Base-by-base conservation (phyloP, 441 rosid species). In the Croton laevigatus region DNA sequence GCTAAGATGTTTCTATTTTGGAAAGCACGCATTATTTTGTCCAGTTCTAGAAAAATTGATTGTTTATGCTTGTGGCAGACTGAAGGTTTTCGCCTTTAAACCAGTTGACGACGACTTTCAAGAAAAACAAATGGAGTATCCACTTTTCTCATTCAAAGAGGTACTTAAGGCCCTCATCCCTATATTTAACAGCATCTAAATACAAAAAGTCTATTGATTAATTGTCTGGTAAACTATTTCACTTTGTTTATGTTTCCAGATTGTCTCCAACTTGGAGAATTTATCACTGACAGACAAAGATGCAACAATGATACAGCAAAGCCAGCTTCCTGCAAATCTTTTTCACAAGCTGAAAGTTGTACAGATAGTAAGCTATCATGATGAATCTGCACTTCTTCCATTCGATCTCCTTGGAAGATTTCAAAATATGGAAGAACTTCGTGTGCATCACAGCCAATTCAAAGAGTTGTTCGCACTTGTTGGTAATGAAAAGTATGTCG, bases 371-470 rank as follows among this genome's bases (percentile, higher is more conserved):
- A 63, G 79, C 58, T 78, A 62, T 44, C 67, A 59, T 58, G 63
- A 48, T 27, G 71, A 68, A 19, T 59, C 71, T 11, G 60, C 9
- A 27, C 51, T 38, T 62, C 49, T 65, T 9, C 83, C 80, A 1
- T 45, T 61, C 11, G 45, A 60, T 53, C 65, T 76, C 61, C 69
- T 80, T 66, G 57, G 67, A 8, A 76, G 51, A n/a, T 68, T 80
- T 10, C 46, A 20, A 10, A 52, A 58, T 23, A 57, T 76, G 17
- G 69, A 80, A 61, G 63, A 49, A 22, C 69, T 80, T 58, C 0
- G 27, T 58, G 48, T 80, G 6, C 36, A 19, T 14, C 17, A 64
- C 38, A 40, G 68, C 37, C 11, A 27, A 40, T 80, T 70, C 62
- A 36, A 62, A 60, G 75, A 40, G 46, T 44, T 80, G 23, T 73